A percentile compares a stretch with the other conserved stretches of the same genome.
These are phyloP conservation scores for Psidium friedrichsthalianum DNA, from an alignment of 345 rosid species.

Conservation along the genomic window DNA sequence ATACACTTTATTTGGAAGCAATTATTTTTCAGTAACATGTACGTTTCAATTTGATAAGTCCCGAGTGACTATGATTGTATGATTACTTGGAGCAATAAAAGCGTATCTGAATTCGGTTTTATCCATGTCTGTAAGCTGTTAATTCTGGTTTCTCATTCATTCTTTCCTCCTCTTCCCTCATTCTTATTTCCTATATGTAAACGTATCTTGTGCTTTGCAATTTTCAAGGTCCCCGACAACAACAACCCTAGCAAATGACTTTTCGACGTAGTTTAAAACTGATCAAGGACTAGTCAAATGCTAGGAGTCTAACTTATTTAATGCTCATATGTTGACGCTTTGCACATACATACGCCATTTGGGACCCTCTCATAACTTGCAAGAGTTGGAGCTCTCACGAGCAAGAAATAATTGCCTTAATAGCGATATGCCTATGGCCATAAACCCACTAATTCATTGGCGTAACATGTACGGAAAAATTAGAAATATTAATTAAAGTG, in stretches of 20 bases:
- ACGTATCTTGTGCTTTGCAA: background rate
- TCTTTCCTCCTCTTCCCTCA: background rate
- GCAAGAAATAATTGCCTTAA: background rate
- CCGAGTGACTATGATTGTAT: background rate
- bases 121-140: background rate
- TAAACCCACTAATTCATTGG: background rate
- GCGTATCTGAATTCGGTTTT: background rate
- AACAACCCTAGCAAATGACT: background rate
- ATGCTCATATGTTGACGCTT: background rate
- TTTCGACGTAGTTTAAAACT: background rate
- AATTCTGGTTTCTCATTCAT: background rate
- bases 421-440: background rate
- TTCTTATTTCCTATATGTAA: background rate
- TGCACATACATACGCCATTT: background rate
- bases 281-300: background rate
- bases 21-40: background rate
- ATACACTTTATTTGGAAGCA: background rate
- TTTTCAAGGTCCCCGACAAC: background rate
- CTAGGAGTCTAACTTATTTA: background rate
- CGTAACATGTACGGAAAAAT: background rate
- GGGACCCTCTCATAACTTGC: background rate
- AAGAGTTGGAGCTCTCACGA: background rate
- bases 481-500: background rate
- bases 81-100: background rate
- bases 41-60: background rate